Base-by-base conservation (phyloP, 2,329 filamentous ascomycete genomes). In the Orbilia oligospora region DNA sequence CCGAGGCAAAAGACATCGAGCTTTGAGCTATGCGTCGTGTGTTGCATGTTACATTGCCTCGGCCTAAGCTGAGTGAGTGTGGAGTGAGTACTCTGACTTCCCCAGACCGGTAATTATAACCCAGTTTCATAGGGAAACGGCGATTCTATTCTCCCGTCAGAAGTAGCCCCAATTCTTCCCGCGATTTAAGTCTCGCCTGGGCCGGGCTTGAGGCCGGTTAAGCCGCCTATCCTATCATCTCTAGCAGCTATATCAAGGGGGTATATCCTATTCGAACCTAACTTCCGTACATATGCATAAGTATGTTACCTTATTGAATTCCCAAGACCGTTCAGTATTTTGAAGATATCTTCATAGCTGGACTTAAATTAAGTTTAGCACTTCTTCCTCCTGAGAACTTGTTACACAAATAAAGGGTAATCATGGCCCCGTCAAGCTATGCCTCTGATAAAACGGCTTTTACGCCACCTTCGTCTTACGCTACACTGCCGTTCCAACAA, bases 401-500 rank as follows among this genome's bases (percentile, higher is more conserved):
- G 12, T 2, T 16, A 4, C 14, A 14, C 12, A 41, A 41, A 16
- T 2, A 10, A 38, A 41, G 38, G 14, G 12, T 41, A 55, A 64
- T 8, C 14, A 76, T 76, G 72, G 56, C 72, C 9, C 65, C 65
- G 5, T 38, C 53, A 27, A 76, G 65, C 36, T 68, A 61, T 9
- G 71, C 53, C n/a, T 68, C 72, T 27, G 67, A 71, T 6, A 77
- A 71, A 41, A 41, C 46, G 49, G 58, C 68, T 33, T 55, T 58
- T 22, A 24, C 58, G 14, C 80, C 82, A 24, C 83, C 84, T 24
- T 30, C 70, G 4, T 83, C 83, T 71, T 89, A 89, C 83, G 83
- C 83, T 79, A 80, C 83, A 53, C 83, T 87, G 67, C 76, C 82
- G 49, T 84, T 87, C 75, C 85, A 85, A 1, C 83, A 86, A 46